Conservation (phyloP, 129 eudicot genomes). For the Saposhnikovia divaricata region DNA sequence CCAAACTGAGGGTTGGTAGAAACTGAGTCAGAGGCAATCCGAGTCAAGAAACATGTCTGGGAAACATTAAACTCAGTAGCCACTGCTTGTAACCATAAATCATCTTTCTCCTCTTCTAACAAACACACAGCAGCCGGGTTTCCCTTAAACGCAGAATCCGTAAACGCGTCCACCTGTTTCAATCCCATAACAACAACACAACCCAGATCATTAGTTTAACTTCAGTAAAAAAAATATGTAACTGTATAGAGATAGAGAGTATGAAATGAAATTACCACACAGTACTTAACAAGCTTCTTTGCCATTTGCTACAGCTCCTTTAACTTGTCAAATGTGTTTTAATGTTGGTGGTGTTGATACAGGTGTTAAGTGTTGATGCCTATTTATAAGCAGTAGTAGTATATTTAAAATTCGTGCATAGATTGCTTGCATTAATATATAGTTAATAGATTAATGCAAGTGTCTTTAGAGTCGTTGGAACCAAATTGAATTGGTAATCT, state of each 20-base stretch:
- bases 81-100: constrained; percentile 67
- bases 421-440: background rate
- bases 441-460: background rate
- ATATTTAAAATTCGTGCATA: background rate
- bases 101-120: constrained; percentile 59
- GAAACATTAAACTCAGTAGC: constrained; percentile 84
- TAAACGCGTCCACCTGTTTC: constrained; percentile 67
- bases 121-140: constrained; percentile 92
- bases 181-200: background rate
- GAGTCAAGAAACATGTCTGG: constrained; percentile 62
- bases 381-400: too few species aligned
- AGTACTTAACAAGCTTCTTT: constrained; percentile 47
- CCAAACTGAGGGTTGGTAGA: constrained; percentile 36
- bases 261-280: constrained; percentile 29
- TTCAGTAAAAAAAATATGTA: too few species aligned
- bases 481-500: background rate
- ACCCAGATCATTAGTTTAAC: background rate
- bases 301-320: constrained; percentile 19
- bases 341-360: background rate
- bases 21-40: constrained; percentile 20
- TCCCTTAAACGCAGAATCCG: constrained; percentile 73
- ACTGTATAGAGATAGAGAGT: background rate
- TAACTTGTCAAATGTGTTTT: background rate
- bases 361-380: too few species aligned
- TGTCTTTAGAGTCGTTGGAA: background rate